Evolutionary conservation across 768 basidiomycete species (phyloP).

Genomic region (Podaxis mareebaensis): DNA sequence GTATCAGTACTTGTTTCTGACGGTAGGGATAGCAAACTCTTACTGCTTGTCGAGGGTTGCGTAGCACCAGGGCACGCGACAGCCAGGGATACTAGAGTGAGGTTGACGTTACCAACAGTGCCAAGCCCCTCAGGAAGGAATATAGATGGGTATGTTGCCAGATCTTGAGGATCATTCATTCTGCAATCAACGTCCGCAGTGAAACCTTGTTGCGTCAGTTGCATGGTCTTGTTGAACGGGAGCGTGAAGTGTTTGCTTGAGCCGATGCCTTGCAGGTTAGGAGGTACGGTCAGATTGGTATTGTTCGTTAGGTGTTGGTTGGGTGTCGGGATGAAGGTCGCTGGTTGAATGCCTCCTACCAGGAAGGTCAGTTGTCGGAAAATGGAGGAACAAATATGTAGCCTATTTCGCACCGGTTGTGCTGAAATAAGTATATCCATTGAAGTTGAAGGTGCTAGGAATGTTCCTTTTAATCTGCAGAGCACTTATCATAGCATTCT

Average conservation of each 20-base stretch:
- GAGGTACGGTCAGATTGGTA: neutral
- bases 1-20: neutral
- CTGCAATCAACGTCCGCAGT: slow-evolving; percentile 3
- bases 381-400: neutral
- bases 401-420: neutral
- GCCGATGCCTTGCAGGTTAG: neutral
- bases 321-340: neutral
- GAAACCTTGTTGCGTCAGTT: slow-evolving; percentile 4
- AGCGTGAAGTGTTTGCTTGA: neutral
- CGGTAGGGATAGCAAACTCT: neutral
- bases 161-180: neutral
- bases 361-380: neutral
- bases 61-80: neutral
- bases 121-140: neutral
- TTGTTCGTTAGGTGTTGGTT: neutral
- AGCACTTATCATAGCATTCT: neutral
- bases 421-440: neutral
- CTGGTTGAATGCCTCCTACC: slow-evolving; percentile 8
- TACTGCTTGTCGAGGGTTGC: neutral
- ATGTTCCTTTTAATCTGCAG: neutral
- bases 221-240: slow-evolving; percentile 7
- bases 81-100: neutral
- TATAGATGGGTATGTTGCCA: neutral
- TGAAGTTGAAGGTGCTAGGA: neutral
- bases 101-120: neutral